These are phyloP conservation scores for Macroventuria anomochaeta DNA, from an alignment of 2,329 filamentous ascomycete species.

Conservation along the genomic window DNA sequence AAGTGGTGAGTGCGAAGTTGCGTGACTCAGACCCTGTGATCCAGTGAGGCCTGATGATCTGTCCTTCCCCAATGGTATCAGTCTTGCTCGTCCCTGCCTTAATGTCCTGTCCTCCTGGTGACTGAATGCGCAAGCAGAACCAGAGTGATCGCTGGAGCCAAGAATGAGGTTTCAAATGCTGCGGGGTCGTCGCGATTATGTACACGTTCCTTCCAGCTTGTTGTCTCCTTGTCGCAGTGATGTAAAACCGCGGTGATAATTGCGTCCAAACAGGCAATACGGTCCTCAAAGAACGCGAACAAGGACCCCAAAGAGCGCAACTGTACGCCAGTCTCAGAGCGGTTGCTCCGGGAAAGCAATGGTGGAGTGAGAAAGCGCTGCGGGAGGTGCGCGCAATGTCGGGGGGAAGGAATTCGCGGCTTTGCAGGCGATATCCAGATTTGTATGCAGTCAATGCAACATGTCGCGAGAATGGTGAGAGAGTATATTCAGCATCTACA, in stretches of 20 bases:
- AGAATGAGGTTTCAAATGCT: not conserved
- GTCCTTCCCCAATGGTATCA: not conserved
- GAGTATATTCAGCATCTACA: not conserved
- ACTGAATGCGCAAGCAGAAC: not conserved
- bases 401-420: not conserved
- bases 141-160: not conserved
- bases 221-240: conserved; percentile 24
- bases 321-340: not conserved
- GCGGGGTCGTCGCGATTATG: conserved; percentile 18
- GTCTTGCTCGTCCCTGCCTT: conserved; percentile 9
- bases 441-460: conserved; percentile 1
- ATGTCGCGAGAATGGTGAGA: not conserved
- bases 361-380: conserved; percentile 1
- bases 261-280: conserved; percentile 23
- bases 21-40: conserved; percentile 14
- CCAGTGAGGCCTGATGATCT: not conserved
- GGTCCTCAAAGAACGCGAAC: conserved; percentile 23
- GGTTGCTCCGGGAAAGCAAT: conserved; percentile 4
- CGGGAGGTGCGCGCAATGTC: conserved; percentile 5
- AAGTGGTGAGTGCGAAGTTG: not conserved
- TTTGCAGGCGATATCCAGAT: not conserved
- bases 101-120: not conserved
- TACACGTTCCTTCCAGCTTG: conserved; percentile 20
- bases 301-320: conserved; percentile 5
- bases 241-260: conserved; percentile 18